Base-by-base conservation (phyloP, 805 yeast species). In the Nadsonia fulvescens region DNA sequence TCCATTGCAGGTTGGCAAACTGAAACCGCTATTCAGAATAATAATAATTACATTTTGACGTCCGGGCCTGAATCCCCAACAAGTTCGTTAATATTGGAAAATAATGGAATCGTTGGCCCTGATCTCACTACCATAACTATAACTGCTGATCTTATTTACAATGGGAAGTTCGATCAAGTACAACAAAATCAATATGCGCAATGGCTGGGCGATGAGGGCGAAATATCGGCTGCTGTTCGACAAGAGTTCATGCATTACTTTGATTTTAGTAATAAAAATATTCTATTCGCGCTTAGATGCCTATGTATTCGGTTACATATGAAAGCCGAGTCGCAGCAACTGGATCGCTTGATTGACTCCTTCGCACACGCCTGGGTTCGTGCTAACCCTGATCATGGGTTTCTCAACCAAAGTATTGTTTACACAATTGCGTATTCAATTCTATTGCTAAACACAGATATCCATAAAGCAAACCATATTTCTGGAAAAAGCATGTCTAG, bases 291-390 rank as follows among this genome's bases (percentile, higher is more conserved):
- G 1, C 56, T 81, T 10, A 53, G 81, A 16, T 46, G 47, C 23
- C 51, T 79, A 16, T 78, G 91, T 37, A 58, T 62, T 19, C 64
- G 59, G 36, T 43, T 79, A n/a, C 74, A 72, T 47, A 58, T 81
- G 39, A 67, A 68, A 40, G 93, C 86, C 5, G 93, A 81, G 49
- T 69, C 89, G 3, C 83, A 75, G 39, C 75, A 73, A 39, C 68
- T 79, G 27, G 89, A 78, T 47, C 60, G 77, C 25, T 62, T 79
- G 15, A 51, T 81, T 30, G 71, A 74, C 22, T 59, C 70, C 3
- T 71, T 77, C 41, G 64, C 89, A 11, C 54, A 56, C 27, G 62
- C 70, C 28, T 79, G 83, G 71, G 51, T 56, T 12, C 44, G 44
- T 15, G 62, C 43, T 46, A 52, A 66, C 54, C 50, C 58, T 12